phyloP scores from a whole-genome alignment of 129 eudicot genomes.

The Apium graveolens region DNA sequence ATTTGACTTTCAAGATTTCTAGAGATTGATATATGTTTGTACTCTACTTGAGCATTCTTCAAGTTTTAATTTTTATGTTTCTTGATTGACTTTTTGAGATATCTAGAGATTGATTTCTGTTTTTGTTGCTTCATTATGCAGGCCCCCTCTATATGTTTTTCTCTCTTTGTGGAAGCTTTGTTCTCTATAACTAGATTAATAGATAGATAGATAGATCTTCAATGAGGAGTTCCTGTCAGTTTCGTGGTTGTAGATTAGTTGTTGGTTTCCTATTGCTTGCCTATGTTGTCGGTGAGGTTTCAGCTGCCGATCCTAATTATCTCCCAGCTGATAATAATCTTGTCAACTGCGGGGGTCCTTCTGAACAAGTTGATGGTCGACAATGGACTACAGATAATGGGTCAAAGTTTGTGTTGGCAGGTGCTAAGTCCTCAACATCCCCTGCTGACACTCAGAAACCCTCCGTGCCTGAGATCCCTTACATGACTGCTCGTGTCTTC shows the following conservation, averaged over 20 bases:
- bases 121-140: background rate
- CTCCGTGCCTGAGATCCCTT: slow-evolving; percentile 76
- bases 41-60: no score
- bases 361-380: slow-evolving; percentile 47
- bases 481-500: slow-evolving; percentile 74
- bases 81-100: background rate
- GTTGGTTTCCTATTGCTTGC: slow-evolving; percentile 22
- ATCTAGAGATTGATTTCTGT: background rate
- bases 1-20: background rate
- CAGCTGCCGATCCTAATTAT: slow-evolving; percentile 58
- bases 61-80: background rate
- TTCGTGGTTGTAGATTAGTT: background rate
- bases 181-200: background rate
- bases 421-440: slow-evolving; percentile 32
- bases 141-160: slow-evolving; percentile 3
- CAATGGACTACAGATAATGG: slow-evolving; percentile 66
- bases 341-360: slow-evolving; percentile 64
- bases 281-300: slow-evolving; percentile 17
- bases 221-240: slow-evolving; percentile 22
- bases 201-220: slow-evolving; percentile 4
- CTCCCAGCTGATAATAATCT: slow-evolving; percentile 53
- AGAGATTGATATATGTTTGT: background rate
- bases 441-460: slow-evolving; percentile 60
- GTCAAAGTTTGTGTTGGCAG: slow-evolving; percentile 39
- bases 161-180: slow-evolving; percentile 4